phyloP scores from a whole-genome alignment of 2,329 filamentous ascomycete species.

The Arthrinium phaeospermum region DNA sequence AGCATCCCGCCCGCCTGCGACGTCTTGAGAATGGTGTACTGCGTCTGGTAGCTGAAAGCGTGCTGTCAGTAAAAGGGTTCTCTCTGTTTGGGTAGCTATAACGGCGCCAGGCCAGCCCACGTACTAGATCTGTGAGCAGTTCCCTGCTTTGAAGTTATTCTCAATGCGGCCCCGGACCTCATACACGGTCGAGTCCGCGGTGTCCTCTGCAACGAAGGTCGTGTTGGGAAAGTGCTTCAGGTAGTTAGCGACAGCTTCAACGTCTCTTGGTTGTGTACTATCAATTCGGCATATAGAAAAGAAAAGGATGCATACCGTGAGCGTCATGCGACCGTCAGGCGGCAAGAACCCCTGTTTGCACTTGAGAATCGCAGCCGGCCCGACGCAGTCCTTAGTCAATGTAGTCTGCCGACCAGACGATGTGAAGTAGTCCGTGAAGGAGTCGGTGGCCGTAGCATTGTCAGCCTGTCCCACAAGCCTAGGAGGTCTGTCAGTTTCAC shows the following conservation, averaged over 20 bases:
- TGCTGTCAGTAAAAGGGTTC: background rate
- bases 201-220: conserved; percentile 24
- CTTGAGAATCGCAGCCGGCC: conserved; percentile 22
- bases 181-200: conserved; percentile 21
- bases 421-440: conserved; percentile 25
- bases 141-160: conserved; percentile 22
- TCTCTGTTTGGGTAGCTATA: background rate
- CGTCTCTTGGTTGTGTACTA: too few relatives aligned
- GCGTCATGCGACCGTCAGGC: conserved; percentile 21
- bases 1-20: conserved; percentile 15
- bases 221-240: conserved; percentile 26
- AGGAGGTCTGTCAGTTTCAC: background rate
- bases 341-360: conserved; percentile 24
- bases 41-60: conserved; percentile 22
- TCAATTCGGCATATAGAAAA: too few relatives aligned
- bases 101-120: background rate
- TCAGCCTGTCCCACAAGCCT: conserved; percentile 25
- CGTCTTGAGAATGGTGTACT: conserved; percentile 26
- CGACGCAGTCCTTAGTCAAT: conserved; percentile 21
- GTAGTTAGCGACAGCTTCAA: too few relatives aligned
- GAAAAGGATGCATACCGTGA: too few relatives aligned
- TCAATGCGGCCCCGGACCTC: conserved; percentile 25
- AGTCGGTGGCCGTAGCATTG: conserved; percentile 21
- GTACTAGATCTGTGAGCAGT: conserved; percentile 26
- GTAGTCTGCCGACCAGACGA: conserved; percentile 24